A percentile compares a stretch with the other conserved stretches of the same genome.
Evolutionary conservation across 257 asterid species (phyloP).

Genomic region (Pogostemon cablin): DNA sequence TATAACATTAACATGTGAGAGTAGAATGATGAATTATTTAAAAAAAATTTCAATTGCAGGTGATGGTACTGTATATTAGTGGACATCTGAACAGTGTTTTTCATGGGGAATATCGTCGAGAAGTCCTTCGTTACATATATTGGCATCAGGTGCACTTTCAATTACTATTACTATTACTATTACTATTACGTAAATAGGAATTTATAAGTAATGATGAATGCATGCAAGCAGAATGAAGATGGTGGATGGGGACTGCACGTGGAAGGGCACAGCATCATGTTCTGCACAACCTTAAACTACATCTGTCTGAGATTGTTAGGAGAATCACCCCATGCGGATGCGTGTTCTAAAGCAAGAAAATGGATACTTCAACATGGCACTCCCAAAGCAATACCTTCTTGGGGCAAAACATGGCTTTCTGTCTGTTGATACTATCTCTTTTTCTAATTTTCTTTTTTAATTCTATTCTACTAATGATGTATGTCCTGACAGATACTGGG

Average conservation of each 20-base stretch:
- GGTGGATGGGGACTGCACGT: slow-evolving; percentile 86
- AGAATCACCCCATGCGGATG: slow-evolving; percentile 59
- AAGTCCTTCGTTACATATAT: slow-evolving; percentile 66
- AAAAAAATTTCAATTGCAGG: slow-evolving; percentile 36
- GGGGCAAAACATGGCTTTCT: slow-evolving; percentile 86
- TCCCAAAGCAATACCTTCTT: slow-evolving; percentile 64
- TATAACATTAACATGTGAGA: too few relatives aligned
- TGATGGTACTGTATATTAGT: slow-evolving; percentile 57
- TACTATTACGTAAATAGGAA: too few relatives aligned
- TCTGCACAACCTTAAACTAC: slow-evolving; percentile 64
- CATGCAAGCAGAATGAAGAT: slow-evolving; percentile 37
- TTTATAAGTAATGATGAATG: too few relatives aligned
- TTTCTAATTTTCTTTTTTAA: neutral
- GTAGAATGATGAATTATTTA: too few relatives aligned
- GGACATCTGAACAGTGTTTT: slow-evolving; percentile 65
- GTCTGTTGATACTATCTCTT: slow-evolving; percentile 21
- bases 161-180: too few relatives aligned
- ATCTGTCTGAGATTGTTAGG: slow-evolving; percentile 70
- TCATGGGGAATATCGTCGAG: slow-evolving; percentile 56
- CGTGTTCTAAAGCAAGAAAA: slow-evolving; percentile 64
- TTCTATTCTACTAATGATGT: neutral
- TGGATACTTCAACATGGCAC: slow-evolving; percentile 84
- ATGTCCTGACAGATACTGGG: slow-evolving; percentile 52
- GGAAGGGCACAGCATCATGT: slow-evolving; percentile 80
- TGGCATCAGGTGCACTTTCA: slow-evolving; percentile 59